Percentiles rank a stretch among this genome's conserved stretches.
Conservation (phyloP, 768 basidiomycete genomes). For the Lactarius vividus region DNA sequence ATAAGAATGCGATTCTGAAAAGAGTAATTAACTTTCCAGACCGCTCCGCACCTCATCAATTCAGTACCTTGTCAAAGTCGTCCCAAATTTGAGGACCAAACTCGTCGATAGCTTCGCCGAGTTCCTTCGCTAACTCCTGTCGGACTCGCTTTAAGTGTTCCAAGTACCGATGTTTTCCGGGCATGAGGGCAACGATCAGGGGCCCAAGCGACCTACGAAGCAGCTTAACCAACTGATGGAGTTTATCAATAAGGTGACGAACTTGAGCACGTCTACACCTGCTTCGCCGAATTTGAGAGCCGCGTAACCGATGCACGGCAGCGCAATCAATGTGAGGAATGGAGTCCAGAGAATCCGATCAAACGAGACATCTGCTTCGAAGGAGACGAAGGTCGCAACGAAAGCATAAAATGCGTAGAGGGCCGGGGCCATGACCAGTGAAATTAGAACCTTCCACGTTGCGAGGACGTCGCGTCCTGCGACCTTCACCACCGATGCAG, state of each 20-base stretch:
- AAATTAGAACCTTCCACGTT: constrained; percentile 96
- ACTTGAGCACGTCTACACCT: constrained; percentile 96
- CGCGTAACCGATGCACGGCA: constrained; percentile 89
- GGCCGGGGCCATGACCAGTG: constrained; percentile 80
- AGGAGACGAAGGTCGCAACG: constrained; percentile 72
- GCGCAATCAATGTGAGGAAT: constrained; percentile 59
- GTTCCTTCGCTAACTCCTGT: constrained; percentile 72
- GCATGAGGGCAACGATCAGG: constrained; percentile 81
- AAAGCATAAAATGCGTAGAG: constrained; percentile 82
- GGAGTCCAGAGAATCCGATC: constrained; percentile 72
- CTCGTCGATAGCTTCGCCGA: constrained; percentile 78
- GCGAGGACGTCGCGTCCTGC: constrained; percentile 91
- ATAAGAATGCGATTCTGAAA: constrained; percentile 57
- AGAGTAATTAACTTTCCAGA: constrained; percentile 1
- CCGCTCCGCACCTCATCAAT: background rate
- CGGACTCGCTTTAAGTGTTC: constrained; percentile 73
- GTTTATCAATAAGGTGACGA: constrained; percentile 32
- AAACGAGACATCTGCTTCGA: constrained; percentile 59
- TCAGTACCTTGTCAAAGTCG: constrained; percentile 74
- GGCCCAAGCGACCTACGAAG: constrained; percentile 76
- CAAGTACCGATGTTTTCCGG: constrained; percentile 81
- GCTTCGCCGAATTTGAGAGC: constrained; percentile 97
- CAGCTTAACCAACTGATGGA: constrained; percentile 18
- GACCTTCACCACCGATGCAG: constrained; percentile 91
- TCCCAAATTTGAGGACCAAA: constrained; percentile 85